Percentiles rank a stretch among this genome's conserved stretches.
Evolutionary conservation across 2,329 filamentous ascomycete species (phyloP).

Genomic region (Ophiostoma sp.): DNA sequence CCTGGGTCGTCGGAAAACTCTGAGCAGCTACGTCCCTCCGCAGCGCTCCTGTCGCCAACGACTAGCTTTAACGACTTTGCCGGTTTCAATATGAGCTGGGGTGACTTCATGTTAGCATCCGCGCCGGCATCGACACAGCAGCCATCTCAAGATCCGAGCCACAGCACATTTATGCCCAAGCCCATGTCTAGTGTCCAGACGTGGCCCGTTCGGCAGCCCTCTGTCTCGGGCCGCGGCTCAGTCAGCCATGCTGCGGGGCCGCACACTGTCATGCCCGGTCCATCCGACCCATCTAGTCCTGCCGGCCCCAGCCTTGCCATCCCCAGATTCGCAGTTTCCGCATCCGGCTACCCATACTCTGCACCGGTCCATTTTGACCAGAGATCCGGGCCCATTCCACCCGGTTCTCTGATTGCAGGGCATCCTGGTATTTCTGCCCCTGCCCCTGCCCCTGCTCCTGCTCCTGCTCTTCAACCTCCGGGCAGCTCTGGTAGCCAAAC

Average conservation of each 20-base stretch:
- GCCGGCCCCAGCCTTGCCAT: not conserved
- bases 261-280: not conserved
- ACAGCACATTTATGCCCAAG: slow-evolving; percentile 17
- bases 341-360: slow-evolving; percentile 37
- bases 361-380: slow-evolving; percentile 28
- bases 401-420: not conserved
- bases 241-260: not conserved
- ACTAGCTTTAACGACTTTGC: not conserved
- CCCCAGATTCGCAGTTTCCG: not conserved
- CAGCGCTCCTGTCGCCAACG: not conserved
- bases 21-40: not conserved
- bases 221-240: slow-evolving; percentile 9
- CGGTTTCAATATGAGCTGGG: slow-evolving; percentile 5
- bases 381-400: not conserved
- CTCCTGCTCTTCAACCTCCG: not conserved
- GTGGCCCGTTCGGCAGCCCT: slow-evolving; percentile 24
- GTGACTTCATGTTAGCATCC: not conserved
- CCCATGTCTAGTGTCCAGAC: slow-evolving; percentile 23
- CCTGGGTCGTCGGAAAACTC: not conserved
- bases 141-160: slow-evolving; percentile 11
- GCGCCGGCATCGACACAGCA: slow-evolving; percentile 6
- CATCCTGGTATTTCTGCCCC: too few species aligned
- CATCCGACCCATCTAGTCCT: not conserved
- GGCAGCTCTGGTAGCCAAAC: not conserved
- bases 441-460: not conserved